Percentiles rank a stretch among this genome's conserved stretches.
Evolutionary conservation across 805 yeast genomes (phyloP).

Genomic region (Kodamaea nitidulidarum): DNA sequence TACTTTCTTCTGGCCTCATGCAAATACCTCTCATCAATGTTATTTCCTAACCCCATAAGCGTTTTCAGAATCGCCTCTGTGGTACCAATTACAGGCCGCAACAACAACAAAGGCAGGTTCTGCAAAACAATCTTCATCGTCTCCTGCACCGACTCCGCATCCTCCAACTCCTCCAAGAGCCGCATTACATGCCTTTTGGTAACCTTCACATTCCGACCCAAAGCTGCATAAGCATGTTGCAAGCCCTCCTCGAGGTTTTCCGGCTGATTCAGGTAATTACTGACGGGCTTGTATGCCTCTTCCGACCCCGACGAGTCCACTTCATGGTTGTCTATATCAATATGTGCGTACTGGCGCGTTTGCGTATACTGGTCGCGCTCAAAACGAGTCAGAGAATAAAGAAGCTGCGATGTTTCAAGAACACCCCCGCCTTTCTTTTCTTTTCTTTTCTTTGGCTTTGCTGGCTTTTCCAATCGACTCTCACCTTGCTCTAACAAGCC

Average conservation of each 20-base stretch:
- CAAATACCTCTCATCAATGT: constrained; percentile 63
- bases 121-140: constrained; percentile 65
- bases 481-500: constrained; percentile 75
- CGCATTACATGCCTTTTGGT: constrained; percentile 61
- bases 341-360: constrained; percentile 25
- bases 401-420: constrained; percentile 7
- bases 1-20: constrained; percentile 65
- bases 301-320: constrained; percentile 21
- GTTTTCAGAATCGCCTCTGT: constrained; percentile 85
- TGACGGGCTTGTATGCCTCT: constrained; percentile 40
- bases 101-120: constrained; percentile 74
- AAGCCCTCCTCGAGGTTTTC: constrained; percentile 65
- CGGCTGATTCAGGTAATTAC: constrained; percentile 86
- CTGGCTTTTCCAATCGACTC: constrained; percentile 33
- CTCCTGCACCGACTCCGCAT: constrained; percentile 60
- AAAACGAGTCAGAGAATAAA: constrained; percentile 9
- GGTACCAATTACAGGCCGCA: constrained; percentile 87
- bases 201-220: constrained; percentile 61
- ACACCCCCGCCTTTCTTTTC: constrained; percentile 1
- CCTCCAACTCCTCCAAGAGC: constrained; percentile 59
- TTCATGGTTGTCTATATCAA: constrained; percentile 16
- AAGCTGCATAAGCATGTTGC: constrained; percentile 64
- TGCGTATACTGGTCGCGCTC: constrained; percentile 17
- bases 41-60: constrained; percentile 78
- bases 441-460: constrained; percentile 2